phyloP scores from a whole-genome alignment of 495 filamentous ascomycete species.

The Xylaria cubensis region DNA sequence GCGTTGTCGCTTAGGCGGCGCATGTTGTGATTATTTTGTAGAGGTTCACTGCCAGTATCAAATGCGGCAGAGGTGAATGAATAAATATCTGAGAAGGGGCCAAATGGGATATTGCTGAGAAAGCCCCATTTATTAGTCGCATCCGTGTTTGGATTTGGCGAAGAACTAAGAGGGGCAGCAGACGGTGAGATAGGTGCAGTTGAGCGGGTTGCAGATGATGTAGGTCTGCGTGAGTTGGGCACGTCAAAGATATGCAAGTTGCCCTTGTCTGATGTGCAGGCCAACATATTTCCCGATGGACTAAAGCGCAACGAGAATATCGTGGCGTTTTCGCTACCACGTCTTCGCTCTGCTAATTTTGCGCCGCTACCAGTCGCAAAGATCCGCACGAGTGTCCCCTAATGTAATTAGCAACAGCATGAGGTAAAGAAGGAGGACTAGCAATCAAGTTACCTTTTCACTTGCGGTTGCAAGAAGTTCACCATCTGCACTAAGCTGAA shows the following conservation, averaged over 20 bases:
- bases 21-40: slow-evolving; percentile 45
- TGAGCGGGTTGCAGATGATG: slow-evolving; percentile 22
- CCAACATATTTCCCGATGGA: slow-evolving; percentile 76
- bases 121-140: slow-evolving; percentile 79
- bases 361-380: slow-evolving; percentile 80
- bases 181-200: slow-evolving; percentile 17
- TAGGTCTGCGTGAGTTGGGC: slow-evolving; percentile 45
- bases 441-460: slow-evolving; percentile 66
- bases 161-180: slow-evolving; percentile 6
- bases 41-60: slow-evolving; percentile 75
- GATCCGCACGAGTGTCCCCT: slow-evolving; percentile 89
- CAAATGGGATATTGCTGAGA: slow-evolving; percentile 75
- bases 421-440: background rate
- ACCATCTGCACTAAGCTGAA: slow-evolving; percentile 80
- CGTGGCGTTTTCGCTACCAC: slow-evolving; percentile 85
- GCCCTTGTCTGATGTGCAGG: slow-evolving; percentile 96
- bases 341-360: slow-evolving; percentile 79
- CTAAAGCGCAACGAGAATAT: slow-evolving; percentile 90
- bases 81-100: slow-evolving; percentile 89
- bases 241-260: slow-evolving; percentile 92
- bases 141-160: slow-evolving; percentile 48
- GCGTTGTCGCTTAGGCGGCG: slow-evolving; percentile 40
- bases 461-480: slow-evolving; percentile 89
- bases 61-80: slow-evolving; percentile 77
- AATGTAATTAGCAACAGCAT: slow-evolving; percentile 3